Conservation (phyloP, 2,329 filamentous ascomycete genomes). For the Phyllosticta ampelicida region DNA sequence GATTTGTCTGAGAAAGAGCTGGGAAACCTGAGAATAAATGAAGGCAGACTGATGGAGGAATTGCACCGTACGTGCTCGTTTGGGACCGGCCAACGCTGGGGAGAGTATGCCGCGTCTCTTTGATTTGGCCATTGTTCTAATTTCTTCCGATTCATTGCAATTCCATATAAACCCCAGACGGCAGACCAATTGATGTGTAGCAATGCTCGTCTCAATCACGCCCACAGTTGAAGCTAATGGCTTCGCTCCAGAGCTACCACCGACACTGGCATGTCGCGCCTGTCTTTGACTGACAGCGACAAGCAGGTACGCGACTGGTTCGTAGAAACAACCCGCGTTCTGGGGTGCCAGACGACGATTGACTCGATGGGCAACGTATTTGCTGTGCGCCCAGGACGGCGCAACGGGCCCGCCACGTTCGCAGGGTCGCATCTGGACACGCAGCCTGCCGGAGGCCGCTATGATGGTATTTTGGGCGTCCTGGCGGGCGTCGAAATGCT, state of each 20-base stretch:
- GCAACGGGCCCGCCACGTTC: conserved; percentile 52
- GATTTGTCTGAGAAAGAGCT: conserved; percentile 44
- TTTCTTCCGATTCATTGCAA: background rate
- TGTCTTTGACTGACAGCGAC: conserved; percentile 61
- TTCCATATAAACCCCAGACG: background rate
- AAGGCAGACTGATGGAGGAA: conserved; percentile 49
- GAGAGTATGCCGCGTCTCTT: conserved; percentile 41
- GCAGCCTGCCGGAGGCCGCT: conserved; percentile 52
- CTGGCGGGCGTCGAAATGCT: conserved; percentile 64
- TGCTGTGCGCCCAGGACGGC: conserved; percentile 54
- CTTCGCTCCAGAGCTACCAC: conserved; percentile 36
- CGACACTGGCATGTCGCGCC: conserved; percentile 67
- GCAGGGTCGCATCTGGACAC: conserved; percentile 56
- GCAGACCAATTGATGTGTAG: background rate
- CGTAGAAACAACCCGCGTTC: conserved; percentile 46
- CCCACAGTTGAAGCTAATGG: background rate
- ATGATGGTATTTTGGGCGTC: conserved; percentile 69
- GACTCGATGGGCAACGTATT: conserved; percentile 78
- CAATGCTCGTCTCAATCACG: background rate
- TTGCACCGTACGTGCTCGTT: conserved; percentile 57
- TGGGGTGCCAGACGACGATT: conserved; percentile 57
- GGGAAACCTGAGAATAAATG: conserved; percentile 45
- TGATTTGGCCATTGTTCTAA: background rate
- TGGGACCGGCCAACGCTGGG: conserved; percentile 56
- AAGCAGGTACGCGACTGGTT: conserved; percentile 69